phyloP scores from a whole-genome alignment of 176 grass and related monocot genomes.

The Triticum turgidum region DNA sequence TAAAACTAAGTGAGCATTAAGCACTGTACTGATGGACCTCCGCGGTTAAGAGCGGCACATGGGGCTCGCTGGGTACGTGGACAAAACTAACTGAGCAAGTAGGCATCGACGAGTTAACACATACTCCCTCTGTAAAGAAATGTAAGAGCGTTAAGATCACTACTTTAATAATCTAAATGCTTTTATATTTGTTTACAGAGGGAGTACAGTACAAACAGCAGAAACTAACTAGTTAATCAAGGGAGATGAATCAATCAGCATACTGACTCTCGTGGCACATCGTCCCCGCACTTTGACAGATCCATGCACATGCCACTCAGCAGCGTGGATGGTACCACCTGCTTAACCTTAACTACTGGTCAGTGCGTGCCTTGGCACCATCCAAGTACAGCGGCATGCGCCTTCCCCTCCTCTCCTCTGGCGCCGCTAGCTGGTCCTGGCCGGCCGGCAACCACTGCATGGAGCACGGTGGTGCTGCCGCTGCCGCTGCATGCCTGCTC shows the following conservation, averaged over 20 bases:
- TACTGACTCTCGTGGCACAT: not conserved
- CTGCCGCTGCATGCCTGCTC: not conserved
- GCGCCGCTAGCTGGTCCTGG: constrained; percentile 33
- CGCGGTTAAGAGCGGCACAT: too few relatives aligned
- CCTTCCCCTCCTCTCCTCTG: not conserved
- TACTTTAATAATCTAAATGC: too few relatives aligned
- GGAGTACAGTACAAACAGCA: too few relatives aligned
- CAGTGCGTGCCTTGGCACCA: not conserved
- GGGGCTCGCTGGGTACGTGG: too few relatives aligned
- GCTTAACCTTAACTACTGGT: not conserved
- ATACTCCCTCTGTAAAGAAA: too few relatives aligned
- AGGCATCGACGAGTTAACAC: too few relatives aligned
- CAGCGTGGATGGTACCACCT: not conserved
- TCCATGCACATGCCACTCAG: not conserved
- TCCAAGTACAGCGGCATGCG: constrained; percentile 10
- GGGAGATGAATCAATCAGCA: not conserved
- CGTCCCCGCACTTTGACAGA: not conserved
- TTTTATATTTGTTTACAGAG: too few relatives aligned
- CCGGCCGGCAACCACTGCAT: constrained; percentile 35
- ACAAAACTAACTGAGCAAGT: too few relatives aligned
- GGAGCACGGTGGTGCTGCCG: constrained; percentile 18
- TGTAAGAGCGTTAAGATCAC: too few relatives aligned
- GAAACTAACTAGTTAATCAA: too few relatives aligned
- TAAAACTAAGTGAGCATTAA: too few relatives aligned
- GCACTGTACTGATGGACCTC: too few relatives aligned